Evolutionary conservation across 345 rosid genomes (phyloP).

Genomic region (Geranium brycei): DNA sequence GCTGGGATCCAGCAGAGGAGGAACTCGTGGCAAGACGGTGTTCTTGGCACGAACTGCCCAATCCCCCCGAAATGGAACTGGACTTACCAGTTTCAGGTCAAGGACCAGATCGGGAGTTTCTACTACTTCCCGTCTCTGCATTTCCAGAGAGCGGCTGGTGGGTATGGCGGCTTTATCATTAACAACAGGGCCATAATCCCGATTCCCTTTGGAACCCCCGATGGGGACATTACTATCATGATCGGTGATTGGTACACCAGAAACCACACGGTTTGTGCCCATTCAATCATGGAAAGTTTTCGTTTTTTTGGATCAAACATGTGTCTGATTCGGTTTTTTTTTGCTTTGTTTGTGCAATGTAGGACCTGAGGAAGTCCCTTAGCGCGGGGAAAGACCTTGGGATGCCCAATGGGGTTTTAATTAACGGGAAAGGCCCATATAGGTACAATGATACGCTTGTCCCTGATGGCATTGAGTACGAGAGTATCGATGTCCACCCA

Average conservation of each 20-base stretch:
- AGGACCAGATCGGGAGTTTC: conserved; percentile 97
- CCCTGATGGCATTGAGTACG: conserved; percentile 57
- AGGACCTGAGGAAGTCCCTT: conserved; percentile 88
- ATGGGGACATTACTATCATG: conserved; percentile 60
- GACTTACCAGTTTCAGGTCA: conserved; percentile 98
- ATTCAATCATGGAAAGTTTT: background rate
- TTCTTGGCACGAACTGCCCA: conserved; percentile 89
- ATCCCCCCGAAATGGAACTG: conserved; percentile 99
- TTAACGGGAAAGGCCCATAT: conserved; percentile 96
- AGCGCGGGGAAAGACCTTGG: conserved; percentile 87
- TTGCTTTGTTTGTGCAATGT: conserved; percentile 6
- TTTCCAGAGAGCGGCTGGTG: conserved; percentile 92
- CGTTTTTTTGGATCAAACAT: background rate
- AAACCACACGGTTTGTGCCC: conserved; percentile 76
- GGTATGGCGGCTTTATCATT: conserved; percentile 71
- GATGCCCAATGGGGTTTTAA: conserved; percentile 94
- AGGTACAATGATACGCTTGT: conserved; percentile 78
- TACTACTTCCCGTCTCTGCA: conserved; percentile 94
- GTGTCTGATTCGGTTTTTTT: background rate
- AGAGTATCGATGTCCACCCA: conserved; percentile 74
- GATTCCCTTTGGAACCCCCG: conserved; percentile 70
- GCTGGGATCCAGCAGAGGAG: conserved; percentile 88
- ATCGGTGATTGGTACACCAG: conserved; percentile 95
- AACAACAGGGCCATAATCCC: conserved; percentile 70
- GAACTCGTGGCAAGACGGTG: conserved; percentile 98